Base-by-base conservation (phyloP, 495 filamentous ascomycete genomes). In the Aspergillus conjunctus region DNA sequence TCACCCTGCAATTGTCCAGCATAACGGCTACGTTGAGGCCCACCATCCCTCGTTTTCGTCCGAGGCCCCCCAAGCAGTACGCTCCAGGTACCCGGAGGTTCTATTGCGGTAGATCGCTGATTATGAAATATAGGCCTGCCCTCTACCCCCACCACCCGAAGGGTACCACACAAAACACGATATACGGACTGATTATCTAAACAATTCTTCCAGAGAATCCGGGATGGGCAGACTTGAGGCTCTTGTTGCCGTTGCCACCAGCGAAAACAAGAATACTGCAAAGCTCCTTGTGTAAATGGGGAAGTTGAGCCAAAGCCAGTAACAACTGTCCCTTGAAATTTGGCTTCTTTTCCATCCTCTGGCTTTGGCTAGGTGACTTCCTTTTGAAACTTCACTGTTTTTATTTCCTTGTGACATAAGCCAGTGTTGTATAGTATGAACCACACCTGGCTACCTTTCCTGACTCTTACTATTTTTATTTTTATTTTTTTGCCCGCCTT, bases 161-260 rank as follows among this genome's bases (percentile, higher is more conserved):
- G 68, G 66, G 54, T 74, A 78, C 59, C 72, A 72, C 43, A 39
- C 61, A 21, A 70, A 73, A 61, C 71, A 64, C 52, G 69, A 77
- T 44, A 68, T 69, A 33, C 65, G 76, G 39, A 53, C 73, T 49
- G 69, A 68, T 17, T 56, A 73, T 15, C 75, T 73, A 45, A 51
- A 70, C 18, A 67, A 71, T 1, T 60, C 72, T 34, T 65, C 65
- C 20, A 64, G 68, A 30, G 67, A 71, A 61, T 77, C 72, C 49
- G 83, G 83, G 50, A 89, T 93, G 86, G 81, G 83, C 54, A 79
- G 90, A 14, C 75, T 97, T 21, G 89, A 97, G 59, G 90, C 91
- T 15, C 83, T 97, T 32, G 92, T 96, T 26, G 92, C 92, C 3
- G 91, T 94, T 56, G 92, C 92, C 9, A 94, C 92, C 3, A 90